Evolutionary conservation across 345 rosid species (phyloP).

Genomic region (Ceriops decandra): DNA sequence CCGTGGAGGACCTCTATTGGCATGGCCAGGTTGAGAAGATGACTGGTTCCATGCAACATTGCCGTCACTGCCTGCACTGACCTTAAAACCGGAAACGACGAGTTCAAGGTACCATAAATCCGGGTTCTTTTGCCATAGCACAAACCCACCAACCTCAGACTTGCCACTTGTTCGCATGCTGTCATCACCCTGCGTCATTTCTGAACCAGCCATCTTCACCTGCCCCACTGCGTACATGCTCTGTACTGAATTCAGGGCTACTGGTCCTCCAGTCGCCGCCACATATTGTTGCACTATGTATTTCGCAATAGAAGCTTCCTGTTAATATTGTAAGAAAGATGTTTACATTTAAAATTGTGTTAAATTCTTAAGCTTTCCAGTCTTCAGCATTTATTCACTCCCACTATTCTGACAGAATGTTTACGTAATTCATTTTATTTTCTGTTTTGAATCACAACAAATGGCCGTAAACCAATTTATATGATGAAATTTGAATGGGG

Average conservation of each 20-base stretch:
- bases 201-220: slow-evolving; percentile 77
- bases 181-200: slow-evolving; percentile 58
- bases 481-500: too few relatives aligned
- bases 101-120: slow-evolving; percentile 81
- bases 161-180: slow-evolving; percentile 43
- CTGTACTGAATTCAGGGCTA: slow-evolving; percentile 46
- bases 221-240: slow-evolving; percentile 93
- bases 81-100: slow-evolving; percentile 79
- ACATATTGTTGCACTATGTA: slow-evolving; percentile 82
- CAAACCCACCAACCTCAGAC: slow-evolving; percentile 82
- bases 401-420: too few relatives aligned
- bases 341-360: too few relatives aligned
- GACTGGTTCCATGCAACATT: slow-evolving; percentile 92
- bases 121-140: slow-evolving; percentile 90
- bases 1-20: slow-evolving; percentile 77
- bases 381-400: too few relatives aligned
- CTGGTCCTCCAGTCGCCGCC: slow-evolving; percentile 78
- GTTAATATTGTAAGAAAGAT: background rate
- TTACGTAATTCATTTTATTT: too few relatives aligned
- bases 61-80: slow-evolving; percentile 89
- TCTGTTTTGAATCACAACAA: too few relatives aligned
- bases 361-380: too few relatives aligned
- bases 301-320: slow-evolving; percentile 85
- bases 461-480: too few relatives aligned
- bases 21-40: slow-evolving; percentile 71